Evolutionary conservation across 257 asterid genomes (phyloP).

Genomic region (Solanum pennellii): DNA sequence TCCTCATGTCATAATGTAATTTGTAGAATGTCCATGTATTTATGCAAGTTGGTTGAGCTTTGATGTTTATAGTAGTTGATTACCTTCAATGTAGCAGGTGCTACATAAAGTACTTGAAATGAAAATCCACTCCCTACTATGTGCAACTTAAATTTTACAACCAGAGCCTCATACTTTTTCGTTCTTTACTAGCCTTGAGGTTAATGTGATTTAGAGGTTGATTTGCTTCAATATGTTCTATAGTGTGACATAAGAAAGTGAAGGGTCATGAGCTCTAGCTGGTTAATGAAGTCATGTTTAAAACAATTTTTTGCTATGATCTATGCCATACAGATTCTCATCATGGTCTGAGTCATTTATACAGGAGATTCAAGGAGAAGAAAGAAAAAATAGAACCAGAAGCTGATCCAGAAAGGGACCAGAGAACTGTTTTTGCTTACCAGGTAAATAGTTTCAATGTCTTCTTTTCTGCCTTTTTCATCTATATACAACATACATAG

Average conservation of each 20-base stretch:
- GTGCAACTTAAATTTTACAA: not conserved
- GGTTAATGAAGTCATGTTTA: slow-evolving; percentile 17
- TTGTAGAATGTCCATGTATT: not conserved
- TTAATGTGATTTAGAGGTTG: not conserved
- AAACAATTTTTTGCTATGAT: not conserved
- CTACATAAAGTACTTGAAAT: not conserved
- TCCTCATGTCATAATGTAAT: not conserved
- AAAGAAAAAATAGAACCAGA: slow-evolving; percentile 90
- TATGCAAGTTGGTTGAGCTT: not conserved
- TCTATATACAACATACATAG: not conserved
- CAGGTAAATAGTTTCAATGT: slow-evolving; percentile 39
- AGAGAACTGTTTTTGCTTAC: slow-evolving; percentile 96
- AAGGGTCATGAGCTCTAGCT: slow-evolving; percentile 5
- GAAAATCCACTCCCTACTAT: not conserved
- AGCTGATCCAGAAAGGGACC: slow-evolving; percentile 99
- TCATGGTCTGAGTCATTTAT: slow-evolving; percentile 40
- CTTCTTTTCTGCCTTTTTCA: not conserved
- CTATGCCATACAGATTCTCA: slow-evolving; percentile 25
- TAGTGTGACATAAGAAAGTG: not conserved
- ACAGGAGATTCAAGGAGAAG: slow-evolving; percentile 97
- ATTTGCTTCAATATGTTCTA: not conserved
- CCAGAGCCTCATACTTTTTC: not conserved
- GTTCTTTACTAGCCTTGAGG: not conserved
- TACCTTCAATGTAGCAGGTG: not conserved
- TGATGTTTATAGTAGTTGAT: not conserved